These are phyloP conservation scores for Suhomyces chickasaworum DNA, from an alignment of 1,139 yeast genomes.

Conservation along the genomic window DNA sequence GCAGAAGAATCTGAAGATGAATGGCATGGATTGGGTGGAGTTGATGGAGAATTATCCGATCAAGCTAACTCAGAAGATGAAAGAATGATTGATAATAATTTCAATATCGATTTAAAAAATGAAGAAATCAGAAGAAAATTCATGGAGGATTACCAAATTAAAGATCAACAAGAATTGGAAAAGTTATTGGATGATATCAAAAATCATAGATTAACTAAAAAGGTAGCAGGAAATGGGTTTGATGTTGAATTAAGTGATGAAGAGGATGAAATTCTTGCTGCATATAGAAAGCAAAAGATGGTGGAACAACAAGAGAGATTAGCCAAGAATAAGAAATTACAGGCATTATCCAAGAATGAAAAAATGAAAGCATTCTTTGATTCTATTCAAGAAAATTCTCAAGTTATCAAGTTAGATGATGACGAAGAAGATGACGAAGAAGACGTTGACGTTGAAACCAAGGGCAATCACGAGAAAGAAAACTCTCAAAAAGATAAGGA, in stretches of 20 bases:
- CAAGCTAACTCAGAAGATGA: slow-evolving; percentile 77
- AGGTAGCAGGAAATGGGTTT: slow-evolving; percentile 55
- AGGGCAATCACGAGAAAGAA: slow-evolving; percentile 19
- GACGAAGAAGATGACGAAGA: slow-evolving; percentile 32
- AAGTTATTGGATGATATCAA: slow-evolving; percentile 79
- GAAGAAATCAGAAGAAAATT: slow-evolving; percentile 61
- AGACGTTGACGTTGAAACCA: slow-evolving; percentile 21
- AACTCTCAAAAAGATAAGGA: slow-evolving; percentile 6
- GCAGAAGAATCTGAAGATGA: slow-evolving; percentile 98
- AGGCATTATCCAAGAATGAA: slow-evolving; percentile 49
- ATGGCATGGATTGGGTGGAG: slow-evolving; percentile 90
- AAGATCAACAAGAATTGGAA: slow-evolving; percentile 71
- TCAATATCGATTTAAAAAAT: slow-evolving; percentile 59
- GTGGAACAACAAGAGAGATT: slow-evolving; percentile 58
- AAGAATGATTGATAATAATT: slow-evolving; percentile 75
- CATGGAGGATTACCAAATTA: slow-evolving; percentile 66
- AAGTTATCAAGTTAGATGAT: slow-evolving; percentile 28
- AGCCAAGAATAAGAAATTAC: slow-evolving; percentile 54
- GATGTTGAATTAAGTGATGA: slow-evolving; percentile 71
- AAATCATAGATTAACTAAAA: slow-evolving; percentile 75
- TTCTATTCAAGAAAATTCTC: slow-evolving; percentile 56
- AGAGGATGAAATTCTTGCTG: slow-evolving; percentile 60
- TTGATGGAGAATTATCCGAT: slow-evolving; percentile 69
- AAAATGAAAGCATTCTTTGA: slow-evolving; percentile 75
- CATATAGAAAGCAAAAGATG: slow-evolving; percentile 53